phyloP scores from a whole-genome alignment of 1,284 basidiomycete species.

The Leccinum fuscescens region DNA sequence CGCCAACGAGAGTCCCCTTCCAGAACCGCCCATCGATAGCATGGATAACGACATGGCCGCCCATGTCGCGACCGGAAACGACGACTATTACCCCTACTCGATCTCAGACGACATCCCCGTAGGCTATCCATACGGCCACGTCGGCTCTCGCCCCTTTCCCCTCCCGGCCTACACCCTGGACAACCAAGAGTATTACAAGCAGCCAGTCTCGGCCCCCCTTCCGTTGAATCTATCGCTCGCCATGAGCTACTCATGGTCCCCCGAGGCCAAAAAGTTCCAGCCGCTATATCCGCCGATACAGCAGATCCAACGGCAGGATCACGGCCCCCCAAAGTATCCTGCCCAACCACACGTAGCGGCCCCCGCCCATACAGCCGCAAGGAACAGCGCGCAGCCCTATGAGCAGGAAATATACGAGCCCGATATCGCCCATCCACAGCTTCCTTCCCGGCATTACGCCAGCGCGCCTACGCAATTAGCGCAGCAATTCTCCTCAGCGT shows the following conservation, averaged over 20 bases:
- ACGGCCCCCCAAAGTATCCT: conserved; percentile 23
- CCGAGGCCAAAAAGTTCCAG: conserved; percentile 36
- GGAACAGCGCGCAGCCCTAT: conserved; percentile 23
- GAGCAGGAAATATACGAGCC: conserved; percentile 28
- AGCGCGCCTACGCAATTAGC: conserved; percentile 19
- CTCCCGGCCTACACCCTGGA: conserved; percentile 25
- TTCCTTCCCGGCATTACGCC: conserved; percentile 26
- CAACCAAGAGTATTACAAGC: conserved; percentile 31
- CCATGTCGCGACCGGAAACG: conserved; percentile 27
- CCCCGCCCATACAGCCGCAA: conserved; percentile 13
- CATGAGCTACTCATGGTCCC: conserved; percentile 35
- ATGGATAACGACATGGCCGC: conserved; percentile 31
- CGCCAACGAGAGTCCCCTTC: conserved; percentile 35
- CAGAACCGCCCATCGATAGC: conserved; percentile 32
- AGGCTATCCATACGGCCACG: conserved; percentile 27
- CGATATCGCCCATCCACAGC: conserved; percentile 27
- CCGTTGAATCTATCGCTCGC: conserved; percentile 34
- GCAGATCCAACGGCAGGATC: conserved; percentile 29
- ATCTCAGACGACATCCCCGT: conserved; percentile 25
- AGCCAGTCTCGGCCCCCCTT: conserved; percentile 34
- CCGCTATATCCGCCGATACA: conserved; percentile 37
- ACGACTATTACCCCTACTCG: conserved; percentile 32
- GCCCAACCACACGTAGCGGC: conserved; percentile 16
- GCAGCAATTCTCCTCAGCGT: conserved; percentile 28
- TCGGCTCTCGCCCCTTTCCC: conserved; percentile 25